Percentiles rank a stretch among this genome's conserved stretches.
phyloP scores from a whole-genome alignment of 2,329 filamentous ascomycete species.

The Talaromyces verruculosus region DNA sequence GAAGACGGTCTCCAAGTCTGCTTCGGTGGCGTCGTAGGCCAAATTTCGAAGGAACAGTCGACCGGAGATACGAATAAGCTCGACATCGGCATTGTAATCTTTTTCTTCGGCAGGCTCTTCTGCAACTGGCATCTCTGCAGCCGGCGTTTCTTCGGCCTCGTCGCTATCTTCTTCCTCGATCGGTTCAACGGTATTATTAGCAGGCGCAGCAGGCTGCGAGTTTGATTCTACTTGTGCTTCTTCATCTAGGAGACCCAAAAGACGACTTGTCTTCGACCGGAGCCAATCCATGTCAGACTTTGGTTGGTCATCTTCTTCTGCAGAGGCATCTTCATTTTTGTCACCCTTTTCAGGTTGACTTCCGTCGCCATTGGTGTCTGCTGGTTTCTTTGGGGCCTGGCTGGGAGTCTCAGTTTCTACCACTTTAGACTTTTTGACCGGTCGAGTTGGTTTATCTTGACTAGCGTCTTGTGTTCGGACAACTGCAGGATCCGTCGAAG shows the following conservation, averaged over 20 bases:
- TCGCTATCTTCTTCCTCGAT: slow-evolving; percentile 13
- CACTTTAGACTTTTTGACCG: slow-evolving; percentile 18
- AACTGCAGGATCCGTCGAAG: slow-evolving; percentile 38
- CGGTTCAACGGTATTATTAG: slow-evolving; percentile 15
- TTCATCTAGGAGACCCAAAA: slow-evolving; percentile 80
- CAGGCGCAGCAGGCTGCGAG: slow-evolving; percentile 27
- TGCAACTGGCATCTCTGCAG: neutral
- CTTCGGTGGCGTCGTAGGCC: slow-evolving; percentile 73
- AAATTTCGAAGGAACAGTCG: slow-evolving; percentile 89
- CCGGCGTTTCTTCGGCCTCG: slow-evolving; percentile 9
- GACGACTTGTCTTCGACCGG: slow-evolving; percentile 79
- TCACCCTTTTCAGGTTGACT: slow-evolving; percentile 22
- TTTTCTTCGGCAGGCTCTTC: slow-evolving; percentile 27
- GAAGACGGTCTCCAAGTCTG: slow-evolving; percentile 73
- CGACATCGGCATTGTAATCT: slow-evolving; percentile 48
- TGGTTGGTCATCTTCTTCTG: slow-evolving; percentile 33
- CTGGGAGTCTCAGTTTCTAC: neutral
- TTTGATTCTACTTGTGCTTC: slow-evolving; percentile 48
- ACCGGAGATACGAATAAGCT: slow-evolving; percentile 68
- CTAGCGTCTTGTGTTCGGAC: slow-evolving; percentile 47
- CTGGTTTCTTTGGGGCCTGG: neutral
- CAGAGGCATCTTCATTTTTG: slow-evolving; percentile 21
- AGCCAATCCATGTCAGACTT: slow-evolving; percentile 85
- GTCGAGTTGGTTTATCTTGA: slow-evolving; percentile 38
- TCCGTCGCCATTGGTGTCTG: neutral